Evolutionary conservation across 331 rosid genomes (phyloP), one percentile per base, ranked within the genome.

Genomic region (Spiraea crenata): DNA sequence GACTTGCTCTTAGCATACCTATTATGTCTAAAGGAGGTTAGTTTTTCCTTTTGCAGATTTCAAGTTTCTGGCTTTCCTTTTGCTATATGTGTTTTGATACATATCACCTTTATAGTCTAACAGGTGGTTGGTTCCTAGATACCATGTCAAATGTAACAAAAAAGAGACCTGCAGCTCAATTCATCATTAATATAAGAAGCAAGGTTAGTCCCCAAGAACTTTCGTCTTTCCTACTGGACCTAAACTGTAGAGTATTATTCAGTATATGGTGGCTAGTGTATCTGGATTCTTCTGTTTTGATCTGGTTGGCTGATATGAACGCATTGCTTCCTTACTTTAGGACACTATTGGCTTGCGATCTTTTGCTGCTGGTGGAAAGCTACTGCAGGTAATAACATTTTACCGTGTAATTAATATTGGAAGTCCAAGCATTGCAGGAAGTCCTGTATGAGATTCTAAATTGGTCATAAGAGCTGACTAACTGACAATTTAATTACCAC

Each of bases 131-230:
- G 99, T 85, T 95, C 82, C 74, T 95, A 47, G 99, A 95, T 77
- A 79, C 90, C 42, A 78, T 86, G 85, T 65, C 93, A 46, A 85
- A 87, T 83, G 99, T 91, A 70, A 86, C 99, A n/a, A 35, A 91
- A 91, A 85, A 87, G 98, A 78, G 99, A 95, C 99, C 99, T 79
- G 99, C 96, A 16, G 93, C 96, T 13, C 98, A 95, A 89, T 95
- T 95, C 77, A 88, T 91, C 63, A 88, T 95, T 75, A 86, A 74
- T 74, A 83, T 83, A 68, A 89, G 96, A 86, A 91, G 82, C 90
- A 95, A 91, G 99, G 99, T 95, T 75, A 44, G 90, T 38, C 47
- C 46, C 35, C 64, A 65, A 42, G 74, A 70, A 47, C 74, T 66
- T 76, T 47, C 38, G 37, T 56, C 16, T 57, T 51, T 57, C 73